Percentiles rank a stretch among this genome's conserved stretches.
These are phyloP conservation scores for Saccharomycopsis sp. DNA, from an alignment of 805 yeast species.

Conservation along the genomic window DNA sequence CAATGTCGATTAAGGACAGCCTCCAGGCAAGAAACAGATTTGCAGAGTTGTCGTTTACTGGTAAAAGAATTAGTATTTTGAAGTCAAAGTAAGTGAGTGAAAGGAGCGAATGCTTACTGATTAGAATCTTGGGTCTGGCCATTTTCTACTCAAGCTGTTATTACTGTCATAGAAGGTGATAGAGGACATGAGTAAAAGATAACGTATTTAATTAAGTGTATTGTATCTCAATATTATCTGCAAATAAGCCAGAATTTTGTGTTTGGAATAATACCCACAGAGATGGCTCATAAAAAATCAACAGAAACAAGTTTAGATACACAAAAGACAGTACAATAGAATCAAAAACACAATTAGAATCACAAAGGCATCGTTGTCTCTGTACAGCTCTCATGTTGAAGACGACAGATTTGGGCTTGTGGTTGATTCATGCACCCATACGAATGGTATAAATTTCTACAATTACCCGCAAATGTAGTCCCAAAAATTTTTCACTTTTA, in stretches of 20 bases:
- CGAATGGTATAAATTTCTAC: background rate
- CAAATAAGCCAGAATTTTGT: no score
- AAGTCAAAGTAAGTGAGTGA: background rate
- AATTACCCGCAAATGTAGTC: background rate
- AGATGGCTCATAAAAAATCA: no score
- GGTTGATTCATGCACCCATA: background rate
- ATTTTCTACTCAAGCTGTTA: background rate
- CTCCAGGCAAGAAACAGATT: background rate
- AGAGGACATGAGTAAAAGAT: no score
- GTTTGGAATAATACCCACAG: no score
- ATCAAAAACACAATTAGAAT: no score
- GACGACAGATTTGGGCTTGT: background rate
- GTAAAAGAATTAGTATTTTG: background rate
- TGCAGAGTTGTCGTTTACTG: background rate
- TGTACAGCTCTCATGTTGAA: background rate
- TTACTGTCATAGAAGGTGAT: no score
- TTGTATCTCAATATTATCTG: no score
- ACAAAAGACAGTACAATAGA: no score
- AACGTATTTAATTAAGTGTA: no score
- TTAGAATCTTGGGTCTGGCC: background rate
- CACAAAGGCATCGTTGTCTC: no score
- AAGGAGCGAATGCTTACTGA: background rate
- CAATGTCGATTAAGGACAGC: background rate
- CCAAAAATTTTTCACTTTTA: background rate
- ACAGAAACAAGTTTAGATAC: no score